phyloP scores from a whole-genome alignment of 2,329 filamentous ascomycete genomes.

The Lecanicillium sp. region DNA sequence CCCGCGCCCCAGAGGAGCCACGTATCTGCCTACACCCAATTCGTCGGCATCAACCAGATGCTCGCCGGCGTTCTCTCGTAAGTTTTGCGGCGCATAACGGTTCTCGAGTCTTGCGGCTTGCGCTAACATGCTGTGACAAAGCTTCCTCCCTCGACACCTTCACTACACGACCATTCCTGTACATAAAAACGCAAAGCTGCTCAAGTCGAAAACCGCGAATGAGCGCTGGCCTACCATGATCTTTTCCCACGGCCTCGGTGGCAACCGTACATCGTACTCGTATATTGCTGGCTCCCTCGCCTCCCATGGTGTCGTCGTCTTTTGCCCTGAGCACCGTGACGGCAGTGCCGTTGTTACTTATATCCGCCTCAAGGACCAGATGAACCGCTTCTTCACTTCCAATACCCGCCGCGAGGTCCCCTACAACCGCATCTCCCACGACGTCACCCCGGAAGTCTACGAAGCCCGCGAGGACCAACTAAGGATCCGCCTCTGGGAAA shows the following conservation, averaged over 20 bases:
- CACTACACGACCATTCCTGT: constrained; percentile 69
- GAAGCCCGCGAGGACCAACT: constrained; percentile 64
- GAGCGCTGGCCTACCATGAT: constrained; percentile 73
- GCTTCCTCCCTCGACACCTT: constrained; percentile 63
- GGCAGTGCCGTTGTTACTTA: constrained; percentile 71
- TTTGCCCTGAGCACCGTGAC: constrained; percentile 79
- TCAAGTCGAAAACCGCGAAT: constrained; percentile 40
- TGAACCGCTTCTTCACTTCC: constrained; percentile 26
- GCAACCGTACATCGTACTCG: constrained; percentile 79
- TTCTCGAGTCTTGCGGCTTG: no score
- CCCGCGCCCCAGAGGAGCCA: constrained; percentile 70
- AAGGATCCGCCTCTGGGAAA: constrained; percentile 70
- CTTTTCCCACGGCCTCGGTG: constrained; percentile 81
- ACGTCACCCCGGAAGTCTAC: constrained; percentile 59
- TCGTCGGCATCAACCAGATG: constrained; percentile 59
- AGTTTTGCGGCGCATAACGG: constrained; percentile 27
- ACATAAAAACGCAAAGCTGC: constrained; percentile 62
- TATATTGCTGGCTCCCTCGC: constrained; percentile 72
- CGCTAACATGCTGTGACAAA: no score
- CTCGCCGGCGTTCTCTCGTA: constrained; percentile 56
- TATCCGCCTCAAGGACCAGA: constrained; percentile 55
- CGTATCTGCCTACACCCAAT: constrained; percentile 68
- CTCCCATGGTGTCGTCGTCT: constrained; percentile 72
- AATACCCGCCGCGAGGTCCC: constrained; percentile 31
- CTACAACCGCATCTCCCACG: constrained; percentile 54